Evolutionary conservation across 345 rosid genomes (phyloP), one percentile per base, ranked within the genome.

Genomic region (Populus simonii): DNA sequence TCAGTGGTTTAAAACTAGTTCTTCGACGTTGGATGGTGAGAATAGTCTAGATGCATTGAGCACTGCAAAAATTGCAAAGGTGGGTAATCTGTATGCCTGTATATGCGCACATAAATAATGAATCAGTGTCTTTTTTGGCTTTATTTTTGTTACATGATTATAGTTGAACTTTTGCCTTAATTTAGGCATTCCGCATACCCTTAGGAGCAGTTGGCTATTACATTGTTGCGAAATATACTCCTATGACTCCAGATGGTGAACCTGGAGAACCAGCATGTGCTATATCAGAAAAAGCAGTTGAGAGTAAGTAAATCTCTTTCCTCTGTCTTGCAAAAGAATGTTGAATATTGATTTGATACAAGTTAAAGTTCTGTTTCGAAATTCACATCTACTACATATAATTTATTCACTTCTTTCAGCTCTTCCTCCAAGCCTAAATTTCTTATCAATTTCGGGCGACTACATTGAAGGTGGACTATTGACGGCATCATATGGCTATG

Each of bases 401-500:
- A 68, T 33, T 67, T n/a, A 31, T 78, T 79, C 77, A 81, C 62
- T 71, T 72, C 33, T 75, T 80, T 84, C 93, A 95, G 98, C 89
- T 78, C 98, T 95, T 84, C 99, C 97, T 7, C 99, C 99, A 47
- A 93, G 97, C 89, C 85, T 95, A 41, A 95, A 95, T 79, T 95
- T 95, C 88, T 84, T 95, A 77, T 91, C 99, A 27, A 93, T 95
- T 73, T 91, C 97, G 55, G 99, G 99, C 76, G 98, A 93, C 73
- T 90, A 84, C 65, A 43, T 87, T 20, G 99, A 95, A 86, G 93
- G 97, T 78, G 94, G 91, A 74, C 80, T 91, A 74, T 65, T 95
- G 88, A 95, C 97, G 57, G 97, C 98, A 83, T 95, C 99, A 57
- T 95, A 95, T 78, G 99, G 99, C 75, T 95, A 95, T 73, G 84